Evolutionary conservation across 1,139 yeast species (phyloP).

Genomic region (Candida labiduridarum): DNA sequence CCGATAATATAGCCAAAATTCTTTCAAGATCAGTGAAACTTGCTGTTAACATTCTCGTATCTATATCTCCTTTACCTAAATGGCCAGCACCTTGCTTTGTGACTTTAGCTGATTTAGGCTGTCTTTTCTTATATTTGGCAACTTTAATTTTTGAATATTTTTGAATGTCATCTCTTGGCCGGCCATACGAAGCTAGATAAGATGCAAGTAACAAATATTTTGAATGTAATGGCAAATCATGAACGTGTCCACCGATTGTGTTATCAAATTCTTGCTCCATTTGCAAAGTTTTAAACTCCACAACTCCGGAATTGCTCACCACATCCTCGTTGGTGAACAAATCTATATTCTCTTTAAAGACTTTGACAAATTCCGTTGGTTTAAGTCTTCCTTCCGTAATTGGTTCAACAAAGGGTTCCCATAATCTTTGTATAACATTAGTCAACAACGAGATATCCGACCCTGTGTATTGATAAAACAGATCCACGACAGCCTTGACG

Average conservation of each 20-base stretch:
- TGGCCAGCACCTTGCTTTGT: constrained; percentile 33
- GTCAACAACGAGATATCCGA: constrained; percentile 48
- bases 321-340: constrained; percentile 45
- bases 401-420: constrained; percentile 55
- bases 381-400: constrained; percentile 32
- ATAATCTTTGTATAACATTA: constrained; percentile 46
- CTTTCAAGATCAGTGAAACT: constrained; percentile 69
- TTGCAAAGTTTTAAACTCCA: constrained; percentile 27
- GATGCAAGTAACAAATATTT: constrained; percentile 67
- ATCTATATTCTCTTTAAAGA: constrained; percentile 46
- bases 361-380: constrained; percentile 44
- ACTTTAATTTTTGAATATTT: constrained; percentile 62
- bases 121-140: constrained; percentile 41
- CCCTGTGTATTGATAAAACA: constrained; percentile 56
- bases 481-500: constrained; percentile 52
- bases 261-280: constrained; percentile 19
- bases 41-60: constrained; percentile 58
- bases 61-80: constrained; percentile 50
- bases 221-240: constrained; percentile 56
- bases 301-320: constrained; percentile 35
- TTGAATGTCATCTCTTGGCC: constrained; percentile 59
- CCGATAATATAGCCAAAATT: constrained; percentile 63
- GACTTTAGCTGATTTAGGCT: constrained; percentile 14
- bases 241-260: constrained; percentile 20
- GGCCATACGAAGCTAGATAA: constrained; percentile 68